Percentiles rank a stretch among this genome's conserved stretches.
These are phyloP conservation scores for Neopestalotiopsis rosae DNA, from an alignment of 2,329 filamentous ascomycete species.

Conservation along the genomic window DNA sequence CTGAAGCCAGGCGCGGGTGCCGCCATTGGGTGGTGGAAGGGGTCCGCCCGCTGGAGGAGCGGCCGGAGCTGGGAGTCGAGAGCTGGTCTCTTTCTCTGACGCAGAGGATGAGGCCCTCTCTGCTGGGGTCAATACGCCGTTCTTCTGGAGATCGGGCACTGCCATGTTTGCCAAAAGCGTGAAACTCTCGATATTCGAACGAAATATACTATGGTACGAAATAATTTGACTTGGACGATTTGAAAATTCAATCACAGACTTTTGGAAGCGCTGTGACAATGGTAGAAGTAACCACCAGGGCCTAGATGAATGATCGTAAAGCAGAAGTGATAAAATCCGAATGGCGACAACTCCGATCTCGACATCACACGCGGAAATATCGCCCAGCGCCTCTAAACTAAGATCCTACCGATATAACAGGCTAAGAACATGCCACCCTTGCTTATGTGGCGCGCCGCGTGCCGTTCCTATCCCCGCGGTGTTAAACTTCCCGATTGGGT, in stretches of 20 bases:
- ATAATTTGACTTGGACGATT: not conserved
- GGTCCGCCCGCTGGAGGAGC: not conserved
- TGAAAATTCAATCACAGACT: not conserved
- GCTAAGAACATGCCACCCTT: not conserved
- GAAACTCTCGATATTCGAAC: not conserved
- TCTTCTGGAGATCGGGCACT: not conserved
- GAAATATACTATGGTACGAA: not conserved
- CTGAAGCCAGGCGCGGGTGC: not conserved
- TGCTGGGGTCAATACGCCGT: not conserved
- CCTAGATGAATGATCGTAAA: not conserved
- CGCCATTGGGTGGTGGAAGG: not conserved
- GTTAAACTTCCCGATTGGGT: not conserved
- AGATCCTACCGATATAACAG: not conserved
- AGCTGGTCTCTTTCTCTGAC: not conserved
- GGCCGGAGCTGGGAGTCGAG: not conserved
- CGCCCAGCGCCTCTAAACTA: not conserved
- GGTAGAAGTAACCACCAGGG: not conserved
- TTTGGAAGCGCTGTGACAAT: no score
- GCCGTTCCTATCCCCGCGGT: not conserved
- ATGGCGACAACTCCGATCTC: not conserved
- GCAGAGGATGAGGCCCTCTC: not conserved
- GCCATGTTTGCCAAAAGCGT: not conserved
- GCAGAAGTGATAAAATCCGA: not conserved
- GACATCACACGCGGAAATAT: not conserved
- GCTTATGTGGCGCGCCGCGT: not conserved